Conservation (phyloP, 2,329 filamentous ascomycete genomes). For the Hymenoscyphus fructigenus region DNA sequence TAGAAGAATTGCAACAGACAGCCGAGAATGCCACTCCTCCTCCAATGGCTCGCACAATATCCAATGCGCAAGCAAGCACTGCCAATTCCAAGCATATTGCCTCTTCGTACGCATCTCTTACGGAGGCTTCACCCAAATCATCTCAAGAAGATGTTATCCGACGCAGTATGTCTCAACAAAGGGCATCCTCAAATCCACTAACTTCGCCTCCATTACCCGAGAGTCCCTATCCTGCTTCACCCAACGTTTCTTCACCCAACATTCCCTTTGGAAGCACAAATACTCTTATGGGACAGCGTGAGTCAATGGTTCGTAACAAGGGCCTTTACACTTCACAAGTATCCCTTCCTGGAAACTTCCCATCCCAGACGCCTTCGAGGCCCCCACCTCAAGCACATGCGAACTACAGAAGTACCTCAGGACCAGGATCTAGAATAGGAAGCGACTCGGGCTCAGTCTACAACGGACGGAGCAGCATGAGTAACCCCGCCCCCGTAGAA, state of each 20-base stretch:
- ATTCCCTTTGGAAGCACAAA: constrained; percentile 34
- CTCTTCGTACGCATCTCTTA: constrained; percentile 6
- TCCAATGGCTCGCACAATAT: neutral
- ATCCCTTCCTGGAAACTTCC: constrained; percentile 17
- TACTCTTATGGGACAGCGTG: constrained; percentile 55
- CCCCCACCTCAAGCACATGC: neutral
- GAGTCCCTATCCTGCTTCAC: constrained; percentile 14
- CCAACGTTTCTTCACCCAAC: constrained; percentile 14
- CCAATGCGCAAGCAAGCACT: neutral
- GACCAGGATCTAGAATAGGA: constrained; percentile 24
- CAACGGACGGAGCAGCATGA: constrained; percentile 29
- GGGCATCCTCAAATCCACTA: constrained; percentile 37
- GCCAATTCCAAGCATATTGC: constrained; percentile 2
- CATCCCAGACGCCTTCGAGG: constrained; percentile 29
- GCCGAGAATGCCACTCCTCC: constrained; percentile 36
- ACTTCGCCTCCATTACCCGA: constrained; percentile 38
- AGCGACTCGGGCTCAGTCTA: constrained; percentile 46
- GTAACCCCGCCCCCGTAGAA: constrained; percentile 40
- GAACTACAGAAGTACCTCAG: constrained; percentile 15
- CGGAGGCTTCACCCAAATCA: constrained; percentile 10
- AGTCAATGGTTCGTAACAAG: constrained; percentile 46
- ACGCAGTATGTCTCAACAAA: constrained; percentile 24
- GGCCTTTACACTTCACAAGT: constrained; percentile 18
- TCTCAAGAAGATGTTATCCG: constrained; percentile 14
- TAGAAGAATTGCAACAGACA: constrained; percentile 65